Base-by-base conservation (phyloP, 352 stramenopile genomes). In the Phytophthora europaea region DNA sequence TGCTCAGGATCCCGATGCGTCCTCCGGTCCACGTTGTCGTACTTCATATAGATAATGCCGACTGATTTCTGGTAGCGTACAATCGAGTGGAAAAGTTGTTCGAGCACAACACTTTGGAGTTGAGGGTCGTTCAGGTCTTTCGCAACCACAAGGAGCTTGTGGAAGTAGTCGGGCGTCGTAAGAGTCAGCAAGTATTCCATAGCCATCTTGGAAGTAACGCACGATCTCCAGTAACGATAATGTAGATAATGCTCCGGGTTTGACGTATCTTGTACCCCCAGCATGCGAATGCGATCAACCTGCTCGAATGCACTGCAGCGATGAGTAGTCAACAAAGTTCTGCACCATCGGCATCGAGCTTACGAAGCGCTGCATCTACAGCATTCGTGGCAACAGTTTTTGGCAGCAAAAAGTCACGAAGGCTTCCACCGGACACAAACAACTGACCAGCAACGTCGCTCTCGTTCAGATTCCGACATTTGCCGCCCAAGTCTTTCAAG, bases 81-180 rank as follows among this genome's bases (percentile, higher is more conserved):
- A 38, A 64, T n/a, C 16, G 66, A 15, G 45, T 69, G 59, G 26
- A 69, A 74, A 56, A 69, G 15, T 23, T n/a, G 45, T 52, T 74
- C 59, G 56, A 56, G 31, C 43, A 65, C 51, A 58, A 48, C 23
- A 63, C 22, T 51, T 71, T 69, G 56, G 36, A 76, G 63, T 16
- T 4, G n/a, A 68, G 60, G 9, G 33, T 72, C 70, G 12, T 76
- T 66, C 43, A 66, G 76, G 15, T n/a, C 13, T n/a, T 34, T 33
- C 15, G 34, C 54, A 56, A 53, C 16, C 43, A 6, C 10, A 16
- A 71, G 36, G 5, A 71, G 52, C 18, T 54, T 47, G 10, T 55
- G 20, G 15, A 65, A 64, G 18, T 63, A 58, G 9, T 47, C 50
- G 3, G 56, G 34, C 4, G 50, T 43, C 38, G 56, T n/a, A 13